Evolutionary conservation across 192 early-diverging fungal genomes (phyloP).

Genomic region (Chytriomyces confervae): DNA sequence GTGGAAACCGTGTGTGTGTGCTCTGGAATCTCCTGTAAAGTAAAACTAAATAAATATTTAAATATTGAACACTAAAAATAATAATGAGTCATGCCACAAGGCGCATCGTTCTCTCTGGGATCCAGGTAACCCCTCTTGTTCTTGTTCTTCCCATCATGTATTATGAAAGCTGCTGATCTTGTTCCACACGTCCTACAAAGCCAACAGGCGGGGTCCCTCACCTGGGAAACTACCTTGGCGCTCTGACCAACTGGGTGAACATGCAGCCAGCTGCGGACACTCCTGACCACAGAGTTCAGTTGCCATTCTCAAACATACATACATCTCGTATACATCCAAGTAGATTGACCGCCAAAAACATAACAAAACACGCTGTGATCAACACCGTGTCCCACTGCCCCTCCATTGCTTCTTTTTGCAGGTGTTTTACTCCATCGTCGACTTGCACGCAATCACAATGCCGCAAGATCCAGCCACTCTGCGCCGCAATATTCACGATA

Average conservation of each 20-base stretch:
- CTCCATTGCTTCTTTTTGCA: too few relatives aligned
- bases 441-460: conserved; percentile 88
- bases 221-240: conserved; percentile 93
- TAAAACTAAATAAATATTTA: too few relatives aligned
- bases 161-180: neutral
- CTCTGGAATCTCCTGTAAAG: too few relatives aligned
- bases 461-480: conserved; percentile 71
- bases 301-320: too few relatives aligned
- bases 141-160: neutral
- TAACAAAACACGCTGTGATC: neutral
- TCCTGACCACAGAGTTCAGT: conserved; percentile 17
- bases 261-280: conserved; percentile 61
- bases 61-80: neutral
- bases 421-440: conserved; percentile 80
- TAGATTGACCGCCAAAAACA: neutral
- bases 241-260: conserved; percentile 81
- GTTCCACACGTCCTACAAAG: neutral
- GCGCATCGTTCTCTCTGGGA: neutral
- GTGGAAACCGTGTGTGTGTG: too few relatives aligned
- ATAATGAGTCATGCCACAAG: neutral
- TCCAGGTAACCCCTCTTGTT: neutral
- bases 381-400: conserved; percentile 23
- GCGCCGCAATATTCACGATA: conserved; percentile 68
- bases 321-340: neutral
- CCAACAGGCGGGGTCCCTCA: conserved; percentile 88